Percentiles rank a stretch among this genome's conserved stretches.
Evolutionary conservation across 2,329 filamentous ascomycete genomes (phyloP).

Genomic region (Escovopsis sp.): DNA sequence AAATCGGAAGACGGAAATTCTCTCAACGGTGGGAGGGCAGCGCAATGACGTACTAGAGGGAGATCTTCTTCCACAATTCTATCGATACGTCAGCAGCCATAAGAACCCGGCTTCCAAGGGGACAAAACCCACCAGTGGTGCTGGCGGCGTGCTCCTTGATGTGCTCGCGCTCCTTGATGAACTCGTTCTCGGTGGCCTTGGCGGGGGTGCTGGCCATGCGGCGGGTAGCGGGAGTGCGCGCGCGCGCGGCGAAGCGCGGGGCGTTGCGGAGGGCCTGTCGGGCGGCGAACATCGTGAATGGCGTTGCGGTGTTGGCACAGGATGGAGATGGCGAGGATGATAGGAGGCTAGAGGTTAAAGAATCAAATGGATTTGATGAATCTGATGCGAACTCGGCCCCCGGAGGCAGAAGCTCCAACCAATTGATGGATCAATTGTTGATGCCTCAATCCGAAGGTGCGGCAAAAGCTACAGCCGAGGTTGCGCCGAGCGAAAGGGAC

Average conservation of each 20-base stretch:
- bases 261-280: slow-evolving; percentile 46
- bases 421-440: slow-evolving; percentile 12
- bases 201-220: slow-evolving; percentile 57
- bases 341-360: slow-evolving; percentile 9
- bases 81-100: slow-evolving; percentile 19
- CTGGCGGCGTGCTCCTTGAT: slow-evolving; percentile 80
- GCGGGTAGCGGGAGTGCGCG: slow-evolving; percentile 49
- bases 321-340: slow-evolving; percentile 10
- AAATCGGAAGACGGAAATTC: slow-evolving; percentile 11
- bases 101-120: slow-evolving; percentile 1
- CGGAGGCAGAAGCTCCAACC: slow-evolving; percentile 14
- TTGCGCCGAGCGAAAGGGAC: not conserved
- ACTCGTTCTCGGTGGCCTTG: slow-evolving; percentile 78
- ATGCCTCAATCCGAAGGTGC: slow-evolving; percentile 20
- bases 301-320: slow-evolving; percentile 10
- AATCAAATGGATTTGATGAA: no score
- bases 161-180: slow-evolving; percentile 80
- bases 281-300: slow-evolving; percentile 46
- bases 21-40: slow-evolving; percentile 8
- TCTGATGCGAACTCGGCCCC: slow-evolving; percentile 6
- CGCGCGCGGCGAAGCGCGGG: slow-evolving; percentile 47
- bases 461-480: not conserved
- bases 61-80: slow-evolving; percentile 95
- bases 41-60: slow-evolving; percentile 63
- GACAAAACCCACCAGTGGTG: slow-evolving; percentile 60